Evolutionary conservation across 2,329 filamentous ascomycete species (phyloP).

Genomic region (Aspergillus sp.): DNA sequence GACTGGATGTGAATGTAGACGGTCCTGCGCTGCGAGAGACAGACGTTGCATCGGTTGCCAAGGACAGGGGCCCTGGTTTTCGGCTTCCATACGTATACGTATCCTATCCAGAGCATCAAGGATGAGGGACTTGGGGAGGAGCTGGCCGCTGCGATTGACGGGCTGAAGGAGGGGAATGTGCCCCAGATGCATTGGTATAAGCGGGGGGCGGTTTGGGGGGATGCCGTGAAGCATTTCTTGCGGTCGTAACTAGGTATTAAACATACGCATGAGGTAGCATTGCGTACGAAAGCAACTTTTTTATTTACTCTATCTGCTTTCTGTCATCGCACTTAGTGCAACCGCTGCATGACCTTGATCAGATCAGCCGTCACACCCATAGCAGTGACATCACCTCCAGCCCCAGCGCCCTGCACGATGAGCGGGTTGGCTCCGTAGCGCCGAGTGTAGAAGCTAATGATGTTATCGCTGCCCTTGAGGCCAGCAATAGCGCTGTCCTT

Average conservation of each 20-base stretch:
- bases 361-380: constrained; percentile 97
- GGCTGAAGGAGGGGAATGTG: constrained; percentile 55
- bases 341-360: constrained; percentile 77
- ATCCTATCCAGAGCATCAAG: constrained; percentile 54
- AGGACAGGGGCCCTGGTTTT: constrained; percentile 56
- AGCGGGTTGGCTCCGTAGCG: constrained; percentile 87
- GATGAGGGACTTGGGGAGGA: constrained; percentile 55
- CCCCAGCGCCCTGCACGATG: constrained; percentile 91
- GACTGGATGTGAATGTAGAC: constrained; percentile 21
- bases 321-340: constrained; percentile 45
- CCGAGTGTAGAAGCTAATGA: constrained; percentile 98
- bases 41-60: constrained; percentile 60
- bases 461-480: constrained; percentile 96
- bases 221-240: constrained; percentile 53
- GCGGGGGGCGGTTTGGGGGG: constrained; percentile 54
- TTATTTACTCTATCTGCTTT: constrained; percentile 1
- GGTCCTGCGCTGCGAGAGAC: constrained; percentile 56
- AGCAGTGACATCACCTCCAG: constrained; percentile 91
- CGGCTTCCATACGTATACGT: constrained; percentile 62
- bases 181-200: constrained; percentile 61
- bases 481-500: constrained; percentile 86
- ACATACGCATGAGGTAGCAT: no score
- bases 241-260: constrained; percentile 15
- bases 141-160: constrained; percentile 58
- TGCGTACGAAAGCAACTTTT: no score